These are phyloP conservation scores for Pseudocercospora vitis DNA, from an alignment of 2,329 filamentous ascomycete species.

Conservation along the genomic window DNA sequence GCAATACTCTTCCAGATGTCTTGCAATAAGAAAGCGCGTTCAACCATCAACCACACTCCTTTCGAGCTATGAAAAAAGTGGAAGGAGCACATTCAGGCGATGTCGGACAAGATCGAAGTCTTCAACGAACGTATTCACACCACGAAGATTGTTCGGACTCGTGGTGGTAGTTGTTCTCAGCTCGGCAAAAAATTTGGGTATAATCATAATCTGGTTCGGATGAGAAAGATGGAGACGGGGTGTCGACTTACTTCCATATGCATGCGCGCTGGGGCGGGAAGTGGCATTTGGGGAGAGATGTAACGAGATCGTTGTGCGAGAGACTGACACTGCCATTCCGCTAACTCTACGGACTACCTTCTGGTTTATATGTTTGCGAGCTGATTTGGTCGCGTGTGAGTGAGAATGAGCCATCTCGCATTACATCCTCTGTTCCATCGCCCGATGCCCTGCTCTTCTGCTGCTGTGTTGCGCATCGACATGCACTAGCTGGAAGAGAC, in stretches of 20 bases:
- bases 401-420: background rate
- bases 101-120: conserved; percentile 4
- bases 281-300: background rate
- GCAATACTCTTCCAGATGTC: background rate
- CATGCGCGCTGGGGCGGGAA: background rate
- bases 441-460: too few relatives aligned
- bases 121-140: background rate
- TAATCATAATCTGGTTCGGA: background rate
- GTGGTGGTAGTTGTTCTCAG: background rate
- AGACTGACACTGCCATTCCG: too few relatives aligned
- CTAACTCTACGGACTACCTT: too few relatives aligned
- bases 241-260: too few relatives aligned
- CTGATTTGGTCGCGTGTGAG: background rate
- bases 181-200: conserved; percentile 2
- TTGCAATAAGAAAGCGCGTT: background rate
- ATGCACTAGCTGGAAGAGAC: too few relatives aligned
- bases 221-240: too few relatives aligned
- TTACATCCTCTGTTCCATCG: too few relatives aligned
- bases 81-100: background rate
- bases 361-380: background rate
- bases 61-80: too few relatives aligned
- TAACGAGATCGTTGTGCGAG: too few relatives aligned
- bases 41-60: too few relatives aligned
- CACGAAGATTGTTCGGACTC: background rate
- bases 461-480: too few relatives aligned